Base-by-base conservation (phyloP, 805 yeast species). In the Hanseniaspora jakobsenii region DNA sequence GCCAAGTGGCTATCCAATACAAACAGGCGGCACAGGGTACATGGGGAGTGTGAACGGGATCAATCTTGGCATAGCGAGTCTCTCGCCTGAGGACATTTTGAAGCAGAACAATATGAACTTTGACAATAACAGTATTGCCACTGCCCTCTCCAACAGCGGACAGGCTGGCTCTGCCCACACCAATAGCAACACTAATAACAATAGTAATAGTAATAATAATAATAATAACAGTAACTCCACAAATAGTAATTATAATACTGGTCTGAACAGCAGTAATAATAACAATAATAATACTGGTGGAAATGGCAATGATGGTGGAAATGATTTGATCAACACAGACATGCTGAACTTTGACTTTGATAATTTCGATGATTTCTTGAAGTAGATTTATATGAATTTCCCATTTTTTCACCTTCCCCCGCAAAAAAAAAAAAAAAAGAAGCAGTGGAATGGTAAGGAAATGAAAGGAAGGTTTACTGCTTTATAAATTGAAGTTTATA, bases 301-400 rank as follows among this genome's bases (percentile, higher is more conserved):
- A 24, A 24, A 10, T 24, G 10, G n/a, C 13, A 17, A 16, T 7
- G 36, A 42, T 23, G 29, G 36, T 2, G 17, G 35, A 31, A 36
- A 42, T 36, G n/a, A n/a, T n/a, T n/a, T n/a, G n/a, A n/a, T n/a
- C n/a, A n/a, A n/a, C n/a, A n/a, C n/a, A n/a, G n/a, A n/a, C n/a
- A n/a, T n/a, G n/a, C 17, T 42, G 9, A 42, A 43, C 41, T 36
- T 36, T 43, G 46, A 42, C 23, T 42, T 42, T 29, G 46, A 42
- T 21, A 42, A 42, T 18, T 42, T 42, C 29, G 46, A 42, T 29
- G 46, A 42, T 29, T 42, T 42, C 21, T 30, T 42, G 12, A 42
- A 42, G 9, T 42, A 42, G 16, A 5, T 4, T 13, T 6, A 29
- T n/a, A n/a, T n/a, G n/a, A n/a, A n/a, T n/a, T n/a, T n/a, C n/a